Conservation (phyloP, 1,284 basidiomycete species). For the Ganoderma multipileum region DNA sequence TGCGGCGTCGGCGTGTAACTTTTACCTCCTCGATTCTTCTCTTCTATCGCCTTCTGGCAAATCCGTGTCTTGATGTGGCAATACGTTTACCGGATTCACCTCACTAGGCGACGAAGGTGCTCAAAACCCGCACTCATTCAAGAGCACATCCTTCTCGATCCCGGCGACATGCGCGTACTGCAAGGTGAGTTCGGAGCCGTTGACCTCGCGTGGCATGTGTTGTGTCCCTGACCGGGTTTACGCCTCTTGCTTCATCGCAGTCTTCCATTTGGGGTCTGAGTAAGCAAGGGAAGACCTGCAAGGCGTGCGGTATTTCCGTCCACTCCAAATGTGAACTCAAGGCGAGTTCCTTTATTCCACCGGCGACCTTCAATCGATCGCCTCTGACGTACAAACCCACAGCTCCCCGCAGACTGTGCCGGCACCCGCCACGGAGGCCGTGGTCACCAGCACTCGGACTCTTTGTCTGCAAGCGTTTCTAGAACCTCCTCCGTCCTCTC, state of each 20-base stretch:
- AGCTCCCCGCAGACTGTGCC: conserved; percentile 81
- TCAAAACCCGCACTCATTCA: conserved; percentile 78
- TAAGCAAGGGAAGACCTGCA: conserved; percentile 86
- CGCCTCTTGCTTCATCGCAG: conserved; percentile 41
- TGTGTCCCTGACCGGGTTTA: neutral
- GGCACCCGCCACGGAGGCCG: conserved; percentile 38
- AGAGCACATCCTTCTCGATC: conserved; percentile 83
- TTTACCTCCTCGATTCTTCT: neutral
- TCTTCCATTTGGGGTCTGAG: conserved; percentile 85
- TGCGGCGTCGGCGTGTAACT: conserved; percentile 4
- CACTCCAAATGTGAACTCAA: conserved; percentile 87
- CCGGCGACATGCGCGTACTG: conserved; percentile 84
- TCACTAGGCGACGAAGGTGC: conserved; percentile 74
- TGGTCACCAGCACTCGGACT: conserved; percentile 28
- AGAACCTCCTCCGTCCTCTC: conserved; percentile 42
- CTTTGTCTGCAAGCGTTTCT: conserved; percentile 33
- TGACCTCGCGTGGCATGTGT: neutral
- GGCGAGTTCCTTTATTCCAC: conserved; percentile 47
- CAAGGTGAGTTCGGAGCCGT: conserved; percentile 56
- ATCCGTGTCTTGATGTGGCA: neutral
- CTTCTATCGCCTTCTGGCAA: conserved; percentile 4
- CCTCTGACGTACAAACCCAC: neutral
- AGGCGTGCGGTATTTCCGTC: conserved; percentile 78
- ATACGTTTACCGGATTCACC: conserved; percentile 12
- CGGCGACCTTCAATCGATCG: neutral